phyloP scores from a whole-genome alignment of 306 rosid species.

The Citrullus mucosospermus region DNA sequence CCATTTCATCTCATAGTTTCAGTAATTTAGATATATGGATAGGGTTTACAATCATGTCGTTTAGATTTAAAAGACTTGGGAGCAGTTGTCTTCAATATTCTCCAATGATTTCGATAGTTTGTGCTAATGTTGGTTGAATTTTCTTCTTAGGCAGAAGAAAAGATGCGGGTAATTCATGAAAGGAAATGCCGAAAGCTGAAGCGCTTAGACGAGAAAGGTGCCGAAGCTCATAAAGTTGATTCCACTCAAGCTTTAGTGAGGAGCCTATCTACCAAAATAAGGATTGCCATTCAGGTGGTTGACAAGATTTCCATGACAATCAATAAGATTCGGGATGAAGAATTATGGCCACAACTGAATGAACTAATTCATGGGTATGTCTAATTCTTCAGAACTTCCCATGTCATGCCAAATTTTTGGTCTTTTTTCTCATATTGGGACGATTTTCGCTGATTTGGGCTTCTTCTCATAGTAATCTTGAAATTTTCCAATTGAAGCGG shows the following conservation, averaged over 20 bases:
- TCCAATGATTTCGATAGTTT: not conserved
- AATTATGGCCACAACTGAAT: slow-evolving; percentile 79
- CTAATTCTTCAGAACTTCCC: slow-evolving; percentile 1
- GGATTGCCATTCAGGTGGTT: slow-evolving; percentile 88
- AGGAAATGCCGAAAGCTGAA: slow-evolving; percentile 66
- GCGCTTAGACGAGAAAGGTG: slow-evolving; percentile 70
- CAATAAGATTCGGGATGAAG: slow-evolving; percentile 86
- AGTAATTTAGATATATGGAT: not conserved
- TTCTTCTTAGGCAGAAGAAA: slow-evolving; percentile 74
- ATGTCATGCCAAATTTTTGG: not conserved
- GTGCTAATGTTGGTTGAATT: slow-evolving; percentile 5
- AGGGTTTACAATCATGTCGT: not conserved
- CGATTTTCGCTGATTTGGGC: too few relatives aligned
- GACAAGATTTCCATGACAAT: slow-evolving; percentile 81
- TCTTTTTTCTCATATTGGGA: not conserved
- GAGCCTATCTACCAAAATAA: slow-evolving; percentile 76
- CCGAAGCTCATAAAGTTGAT: slow-evolving; percentile 68
- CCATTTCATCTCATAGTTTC: not conserved
- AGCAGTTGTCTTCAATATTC: not conserved
- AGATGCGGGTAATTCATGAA: slow-evolving; percentile 81
- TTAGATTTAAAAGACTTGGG: not conserved
- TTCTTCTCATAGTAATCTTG: not conserved
- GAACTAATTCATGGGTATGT: slow-evolving; percentile 85
- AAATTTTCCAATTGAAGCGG: not conserved
- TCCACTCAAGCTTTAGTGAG: slow-evolving; percentile 47